Evolutionary conservation across 2,329 filamentous ascomycete genomes (phyloP), one percentile per base, ranked within the genome.

Genomic region (Aspergillus glaucus): DNA sequence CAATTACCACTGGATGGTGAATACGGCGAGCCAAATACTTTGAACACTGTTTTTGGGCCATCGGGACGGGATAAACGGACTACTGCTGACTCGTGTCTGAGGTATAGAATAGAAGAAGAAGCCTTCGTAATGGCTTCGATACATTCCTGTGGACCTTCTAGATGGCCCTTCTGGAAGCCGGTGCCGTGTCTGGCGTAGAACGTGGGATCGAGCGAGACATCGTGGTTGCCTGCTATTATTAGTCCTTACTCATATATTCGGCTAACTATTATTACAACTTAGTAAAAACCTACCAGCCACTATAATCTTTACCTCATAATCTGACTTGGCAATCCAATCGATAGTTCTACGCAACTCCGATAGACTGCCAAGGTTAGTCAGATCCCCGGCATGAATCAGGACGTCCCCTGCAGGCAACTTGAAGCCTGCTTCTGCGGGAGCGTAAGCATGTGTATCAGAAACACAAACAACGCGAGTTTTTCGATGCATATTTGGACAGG

Each of bases 21-120:
- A 55, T 71, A 78, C 6, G 80, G 80, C 39, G 78, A 81, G 4
- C 79, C 80, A 53, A 81, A 83, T n/a, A 82, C 67, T 45, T 72
- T 78, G 58, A 82, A 75, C 22, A 56, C 56, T 2, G 75, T 76
- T 21, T 67, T 65, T 43, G 77, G 74, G 5, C 75, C 76, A n/a
- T 64, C 61, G 9, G 69, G 61, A 24, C 65, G 66, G 24, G 57
- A 68, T 43, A 82, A 59, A 17, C 66, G 67, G 47, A 82, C 63
- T 22, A 64, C 55, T 34, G 65, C 66, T 49, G 71, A 62, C 50
- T 75, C 63, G 55, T 82, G 76, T 54, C 76, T 69, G 26, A 82
- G 73, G 57, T 79, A 80, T 2, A 74, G 67, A 39, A 82, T 71
- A 2, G 69, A 70, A 6, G 68, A 56, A n/a, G 71, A 70, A 4